Evolutionary conservation across 768 basidiomycete genomes (phyloP).

Genomic region (Trametes gibbosa): DNA sequence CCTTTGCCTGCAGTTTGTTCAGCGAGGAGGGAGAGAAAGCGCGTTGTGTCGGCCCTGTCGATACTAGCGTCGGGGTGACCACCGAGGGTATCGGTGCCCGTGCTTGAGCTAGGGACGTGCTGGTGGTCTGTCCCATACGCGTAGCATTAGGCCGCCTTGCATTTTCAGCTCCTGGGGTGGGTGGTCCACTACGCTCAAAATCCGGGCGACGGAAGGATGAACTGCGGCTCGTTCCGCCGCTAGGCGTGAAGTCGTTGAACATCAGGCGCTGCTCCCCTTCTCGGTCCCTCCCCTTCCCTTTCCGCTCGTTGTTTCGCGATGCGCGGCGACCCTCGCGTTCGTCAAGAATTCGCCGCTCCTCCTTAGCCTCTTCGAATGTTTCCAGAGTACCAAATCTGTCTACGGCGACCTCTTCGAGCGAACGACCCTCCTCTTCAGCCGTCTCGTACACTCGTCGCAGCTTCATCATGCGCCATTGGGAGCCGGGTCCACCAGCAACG

Average conservation of each 20-base stretch:
- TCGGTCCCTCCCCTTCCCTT: conserved; percentile 29
- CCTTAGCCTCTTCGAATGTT: conserved; percentile 85
- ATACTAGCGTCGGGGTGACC: conserved; percentile 62
- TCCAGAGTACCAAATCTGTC: conserved; percentile 86
- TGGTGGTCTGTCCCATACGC: conserved; percentile 54
- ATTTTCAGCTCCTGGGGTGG: conserved; percentile 36
- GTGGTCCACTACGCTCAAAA: conserved; percentile 47
- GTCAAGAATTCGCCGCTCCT: conserved; percentile 83
- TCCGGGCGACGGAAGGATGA: conserved; percentile 86
- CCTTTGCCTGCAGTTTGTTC: conserved; percentile 91
- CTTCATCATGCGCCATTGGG: conserved; percentile 98
- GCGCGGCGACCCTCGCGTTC: conserved; percentile 64
- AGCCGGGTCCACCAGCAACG: conserved; percentile 87
- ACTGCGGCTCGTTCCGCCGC: conserved; percentile 73
- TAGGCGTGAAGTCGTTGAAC: conserved; percentile 62
- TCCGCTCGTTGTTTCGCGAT: conserved; percentile 36
- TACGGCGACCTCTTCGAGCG: conserved; percentile 75
- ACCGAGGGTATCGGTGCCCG: conserved; percentile 90
- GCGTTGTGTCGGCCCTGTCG: conserved; percentile 34
- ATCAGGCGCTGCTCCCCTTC: conserved; percentile 52
- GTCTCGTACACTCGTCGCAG: conserved; percentile 86
- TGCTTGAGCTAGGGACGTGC: conserved; percentile 47
- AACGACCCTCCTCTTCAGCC: conserved; percentile 76
- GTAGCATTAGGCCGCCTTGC: conserved; percentile 56
- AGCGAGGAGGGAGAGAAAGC: conserved; percentile 73